Evolutionary conservation across 768 basidiomycete species (phyloP), one percentile per base, ranked within the genome.

Genomic region (Sporobolomyces phaffii): DNA sequence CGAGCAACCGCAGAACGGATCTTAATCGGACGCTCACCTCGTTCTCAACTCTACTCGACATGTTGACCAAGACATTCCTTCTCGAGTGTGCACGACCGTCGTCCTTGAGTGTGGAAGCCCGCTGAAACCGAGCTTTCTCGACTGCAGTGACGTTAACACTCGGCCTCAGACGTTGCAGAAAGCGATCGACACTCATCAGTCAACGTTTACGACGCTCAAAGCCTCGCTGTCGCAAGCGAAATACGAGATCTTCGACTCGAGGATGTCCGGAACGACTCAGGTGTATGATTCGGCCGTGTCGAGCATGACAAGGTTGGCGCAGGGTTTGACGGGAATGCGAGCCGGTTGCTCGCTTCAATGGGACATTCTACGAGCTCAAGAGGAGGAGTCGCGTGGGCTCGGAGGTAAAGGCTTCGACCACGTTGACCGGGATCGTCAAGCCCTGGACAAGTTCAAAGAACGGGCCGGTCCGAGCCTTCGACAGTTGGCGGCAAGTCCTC

Each of bases 241-340:
- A 70, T 89, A 87, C 15, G 94, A 99, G 78, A 78, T 79, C 11
- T 68, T 79, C 33, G 80, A 81, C 70, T 56, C 73, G 1, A 72
- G 80, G 13, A 78, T 81, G 26, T 66, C 75, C 2, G 73, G 76
- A 1, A 57, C 51, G 1, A 47, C 61, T 5, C n/a, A 24, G 18
- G 36, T 51, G 1, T 73, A 75, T 64, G 71, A 72, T 24, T 40
- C 57, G 2, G 65, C 40, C 15, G 87, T 97, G 15, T 86, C 86
- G 65, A 87, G 87, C 73, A 80, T 99, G 73, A 93, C 89, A 65
- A 81, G 91, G 22, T 83, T 99, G 7, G 96, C 90, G 1, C 94
- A 99, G 75, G 93, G 98, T 79, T 78, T 99, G 43, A 92, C 87
- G 62, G 92, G 94, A 29, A 80, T 98, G 64, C 79, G 94, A 51